These are phyloP conservation scores for Salvia sclarea DNA, from an alignment of 305 asterid genomes.

Conservation along the genomic window DNA sequence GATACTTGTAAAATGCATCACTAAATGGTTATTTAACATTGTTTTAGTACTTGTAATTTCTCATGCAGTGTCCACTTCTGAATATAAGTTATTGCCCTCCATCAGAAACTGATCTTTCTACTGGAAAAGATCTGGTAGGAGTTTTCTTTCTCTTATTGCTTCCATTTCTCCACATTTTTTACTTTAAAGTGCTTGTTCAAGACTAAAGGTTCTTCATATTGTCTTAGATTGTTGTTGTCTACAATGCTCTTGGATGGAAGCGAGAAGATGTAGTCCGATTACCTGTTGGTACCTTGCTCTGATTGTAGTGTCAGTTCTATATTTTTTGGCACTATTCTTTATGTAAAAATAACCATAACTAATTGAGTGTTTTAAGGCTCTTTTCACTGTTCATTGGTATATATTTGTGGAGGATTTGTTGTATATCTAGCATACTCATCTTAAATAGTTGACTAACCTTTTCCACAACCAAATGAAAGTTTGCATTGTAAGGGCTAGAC, in stretches of 20 bases:
- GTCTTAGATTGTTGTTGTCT: conserved; percentile 43
- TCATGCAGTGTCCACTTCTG: conserved; percentile 79
- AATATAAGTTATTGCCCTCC: conserved; percentile 92
- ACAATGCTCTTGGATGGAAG: conserved; percentile 53
- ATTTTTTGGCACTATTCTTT: background rate
- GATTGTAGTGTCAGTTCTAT: conserved; percentile 22
- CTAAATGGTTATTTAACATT: background rate
- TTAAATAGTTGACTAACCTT: no score
- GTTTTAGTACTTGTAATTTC: conserved; percentile 25
- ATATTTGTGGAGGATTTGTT: background rate
- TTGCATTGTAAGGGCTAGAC: background rate
- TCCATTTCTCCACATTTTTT: conserved; percentile 2
- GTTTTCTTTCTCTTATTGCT: conserved; percentile 5
- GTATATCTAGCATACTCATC: conserved; percentile 14
- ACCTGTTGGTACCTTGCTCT: conserved; percentile 41
- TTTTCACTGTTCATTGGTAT: background rate
- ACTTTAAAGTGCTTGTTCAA: conserved; percentile 18
- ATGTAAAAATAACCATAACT: background rate
- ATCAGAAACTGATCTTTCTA: conserved; percentile 74
- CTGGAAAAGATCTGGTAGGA: conserved; percentile 61
- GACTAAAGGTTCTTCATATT: conserved; percentile 25
- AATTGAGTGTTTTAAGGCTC: background rate
- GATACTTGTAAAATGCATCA: conserved; percentile 6
- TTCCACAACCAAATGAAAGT: no score
- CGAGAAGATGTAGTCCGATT: conserved; percentile 41